phyloP scores from a whole-genome alignment of 192 early-diverging fungal genomes.

The Backusella morwellensis region DNA sequence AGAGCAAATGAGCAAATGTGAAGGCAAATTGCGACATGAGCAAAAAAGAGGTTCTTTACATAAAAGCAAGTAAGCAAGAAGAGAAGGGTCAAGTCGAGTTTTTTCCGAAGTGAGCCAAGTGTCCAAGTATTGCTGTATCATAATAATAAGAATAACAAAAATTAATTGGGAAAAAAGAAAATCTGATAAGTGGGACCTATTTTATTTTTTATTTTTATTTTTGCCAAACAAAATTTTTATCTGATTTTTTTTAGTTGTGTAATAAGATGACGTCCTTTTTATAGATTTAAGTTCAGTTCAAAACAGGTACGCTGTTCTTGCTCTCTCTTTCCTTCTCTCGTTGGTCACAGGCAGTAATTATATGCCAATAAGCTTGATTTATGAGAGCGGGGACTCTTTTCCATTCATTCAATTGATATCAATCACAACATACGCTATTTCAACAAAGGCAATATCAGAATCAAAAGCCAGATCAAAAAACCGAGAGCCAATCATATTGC shows the following conservation, averaged over 20 bases:
- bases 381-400: too few species aligned
- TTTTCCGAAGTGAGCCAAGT: slow-evolving; percentile 12
- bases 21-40: not conserved
- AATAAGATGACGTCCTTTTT: slow-evolving; percentile 1
- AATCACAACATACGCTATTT: not conserved
- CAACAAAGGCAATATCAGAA: not conserved
- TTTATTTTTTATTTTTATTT: slow-evolving; percentile 9
- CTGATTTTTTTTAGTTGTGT: not conserved
- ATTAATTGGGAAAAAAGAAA: slow-evolving; percentile 11
- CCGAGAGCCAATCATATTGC: not conserved
- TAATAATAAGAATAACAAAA: not conserved
- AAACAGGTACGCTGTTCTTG: not conserved
- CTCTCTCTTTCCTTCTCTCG: not conserved
- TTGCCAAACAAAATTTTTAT: slow-evolving; percentile 7
- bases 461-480: not conserved
- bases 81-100: slow-evolving; percentile 15
- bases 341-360: too few species aligned
- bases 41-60: slow-evolving; percentile 8
- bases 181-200: slow-evolving; percentile 6
- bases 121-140: not conserved
- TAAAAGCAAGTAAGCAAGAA: slow-evolving; percentile 21
- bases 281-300: not conserved
- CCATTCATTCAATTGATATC: too few species aligned
- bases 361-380: too few species aligned
- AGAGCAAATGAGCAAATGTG: not conserved